These are phyloP conservation scores for Paecilomyces formosus DNA, from an alignment of 2,329 filamentous ascomycete species.

Conservation along the genomic window DNA sequence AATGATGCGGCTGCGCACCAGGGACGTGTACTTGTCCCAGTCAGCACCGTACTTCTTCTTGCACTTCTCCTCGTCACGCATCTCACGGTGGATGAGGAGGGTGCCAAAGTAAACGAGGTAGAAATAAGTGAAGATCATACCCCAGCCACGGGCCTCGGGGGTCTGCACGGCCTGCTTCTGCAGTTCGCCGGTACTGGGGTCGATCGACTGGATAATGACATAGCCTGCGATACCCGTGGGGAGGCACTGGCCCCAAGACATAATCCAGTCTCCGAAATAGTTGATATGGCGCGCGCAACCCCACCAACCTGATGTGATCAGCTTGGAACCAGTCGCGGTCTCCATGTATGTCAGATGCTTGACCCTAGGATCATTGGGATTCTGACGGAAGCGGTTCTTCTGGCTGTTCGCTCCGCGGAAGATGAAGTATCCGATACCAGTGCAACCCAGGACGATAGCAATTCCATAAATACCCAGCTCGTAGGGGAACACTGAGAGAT, in stretches of 20 bases:
- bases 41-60: constrained; percentile 83
- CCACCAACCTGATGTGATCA: constrained; percentile 89
- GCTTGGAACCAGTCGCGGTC: constrained; percentile 71
- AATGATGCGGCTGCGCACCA: constrained; percentile 74
- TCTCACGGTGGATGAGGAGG: constrained; percentile 76
- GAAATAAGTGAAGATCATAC: constrained; percentile 86
- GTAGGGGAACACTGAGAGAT: constrained; percentile 74
- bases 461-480: constrained; percentile 65
- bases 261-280: constrained; percentile 91
- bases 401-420: constrained; percentile 92
- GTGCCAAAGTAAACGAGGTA: constrained; percentile 89
- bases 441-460: constrained; percentile 57
- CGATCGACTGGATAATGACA: constrained; percentile 50
- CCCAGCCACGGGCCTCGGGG: constrained; percentile 70
- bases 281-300: constrained; percentile 88
- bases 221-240: constrained; percentile 83
- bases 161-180: constrained; percentile 66
- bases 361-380: constrained; percentile 73
- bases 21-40: constrained; percentile 81
- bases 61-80: constrained; percentile 87
- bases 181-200: constrained; percentile 50
- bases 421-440: constrained; percentile 72
- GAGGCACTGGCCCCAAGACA: constrained; percentile 83
- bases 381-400: constrained; percentile 88
- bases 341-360: constrained; percentile 77